These are phyloP conservation scores for Thelonectria rubi DNA, from an alignment of 2,329 filamentous ascomycete species.

Conservation along the genomic window DNA sequence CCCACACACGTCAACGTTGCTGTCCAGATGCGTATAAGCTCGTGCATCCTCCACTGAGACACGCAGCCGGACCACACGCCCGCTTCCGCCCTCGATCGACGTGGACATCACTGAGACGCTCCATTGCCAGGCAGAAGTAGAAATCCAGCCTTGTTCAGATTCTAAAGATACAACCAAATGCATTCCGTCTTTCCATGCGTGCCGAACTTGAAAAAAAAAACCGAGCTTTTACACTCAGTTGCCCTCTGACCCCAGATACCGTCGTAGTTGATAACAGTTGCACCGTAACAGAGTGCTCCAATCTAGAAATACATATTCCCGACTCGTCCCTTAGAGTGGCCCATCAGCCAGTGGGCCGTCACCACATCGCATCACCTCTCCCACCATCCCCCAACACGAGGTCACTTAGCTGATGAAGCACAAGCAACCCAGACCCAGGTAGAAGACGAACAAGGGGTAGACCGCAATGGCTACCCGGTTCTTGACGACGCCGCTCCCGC, in stretches of 20 bases:
- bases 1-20: not conserved
- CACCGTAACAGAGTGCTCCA: conserved; percentile 1
- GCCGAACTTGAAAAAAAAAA: not conserved
- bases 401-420: conserved; percentile 88
- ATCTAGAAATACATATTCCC: conserved; percentile 20
- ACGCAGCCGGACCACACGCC: not conserved
- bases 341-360: not conserved
- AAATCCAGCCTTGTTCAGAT: not conserved
- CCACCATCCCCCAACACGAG: not conserved
- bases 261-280: conserved; percentile 1
- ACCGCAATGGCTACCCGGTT: conserved; percentile 94
- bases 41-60: not conserved
- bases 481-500: conserved; percentile 93
- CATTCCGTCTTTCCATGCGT: not conserved
- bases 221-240: not conserved
- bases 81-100: not conserved
- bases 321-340: not conserved
- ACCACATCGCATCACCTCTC: not conserved
- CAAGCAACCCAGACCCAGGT: conserved; percentile 88
- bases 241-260: conserved; percentile 1
- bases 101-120: not conserved
- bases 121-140: not conserved
- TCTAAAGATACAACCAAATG: conserved; percentile 5
- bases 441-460: conserved; percentile 95
- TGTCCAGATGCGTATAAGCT: not conserved